phyloP scores from a whole-genome alignment of 73 alveolate genomes.

The Stentor roeselii region DNA sequence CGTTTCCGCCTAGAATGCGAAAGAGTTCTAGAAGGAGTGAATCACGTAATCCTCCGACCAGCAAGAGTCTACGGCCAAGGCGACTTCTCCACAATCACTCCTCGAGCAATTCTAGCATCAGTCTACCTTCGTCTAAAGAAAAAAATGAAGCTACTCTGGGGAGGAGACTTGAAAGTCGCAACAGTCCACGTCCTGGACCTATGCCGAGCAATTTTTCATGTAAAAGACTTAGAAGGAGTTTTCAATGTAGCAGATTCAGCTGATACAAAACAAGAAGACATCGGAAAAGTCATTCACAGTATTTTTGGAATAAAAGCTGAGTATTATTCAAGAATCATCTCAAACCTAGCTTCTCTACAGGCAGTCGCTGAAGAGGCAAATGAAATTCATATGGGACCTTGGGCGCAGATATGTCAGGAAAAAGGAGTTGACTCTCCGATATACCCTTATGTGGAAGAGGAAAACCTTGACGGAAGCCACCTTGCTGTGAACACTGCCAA shows the following conservation, averaged over 20 bases:
- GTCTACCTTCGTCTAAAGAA: neutral
- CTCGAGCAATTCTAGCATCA: slow-evolving; percentile 28
- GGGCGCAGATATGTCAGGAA: slow-evolving; percentile 22
- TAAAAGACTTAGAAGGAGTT: slow-evolving; percentile 4
- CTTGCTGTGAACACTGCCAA: neutral
- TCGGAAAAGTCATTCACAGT: neutral
- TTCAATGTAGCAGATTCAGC: slow-evolving; percentile 2
- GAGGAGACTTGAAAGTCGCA: neutral
- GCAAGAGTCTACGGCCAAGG: slow-evolving; percentile 20
- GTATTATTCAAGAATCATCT: slow-evolving; percentile 13
- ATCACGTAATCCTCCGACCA: slow-evolving; percentile 12
- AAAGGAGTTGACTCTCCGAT: slow-evolving; percentile 13
- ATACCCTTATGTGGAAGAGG: slow-evolving; percentile 16
- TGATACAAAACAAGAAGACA: slow-evolving; percentile 21
- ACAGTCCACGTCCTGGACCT: slow-evolving; percentile 19
- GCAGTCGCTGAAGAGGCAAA: slow-evolving; percentile 36
- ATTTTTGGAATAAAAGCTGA: neutral
- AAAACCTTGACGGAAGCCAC: slow-evolving; percentile 21
- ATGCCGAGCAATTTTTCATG: slow-evolving; percentile 18
- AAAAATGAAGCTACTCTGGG: slow-evolving; percentile 30
- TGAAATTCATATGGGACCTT: slow-evolving; percentile 29
- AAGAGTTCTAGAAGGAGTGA: slow-evolving; percentile 16
- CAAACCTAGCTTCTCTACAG: slow-evolving; percentile 5
- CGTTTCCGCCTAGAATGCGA: slow-evolving; percentile 6
- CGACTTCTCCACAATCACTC: slow-evolving; percentile 23